phyloP scores from a whole-genome alignment of 371 early-diverging fungal genomes.

The Fennellomyces sp. region DNA sequence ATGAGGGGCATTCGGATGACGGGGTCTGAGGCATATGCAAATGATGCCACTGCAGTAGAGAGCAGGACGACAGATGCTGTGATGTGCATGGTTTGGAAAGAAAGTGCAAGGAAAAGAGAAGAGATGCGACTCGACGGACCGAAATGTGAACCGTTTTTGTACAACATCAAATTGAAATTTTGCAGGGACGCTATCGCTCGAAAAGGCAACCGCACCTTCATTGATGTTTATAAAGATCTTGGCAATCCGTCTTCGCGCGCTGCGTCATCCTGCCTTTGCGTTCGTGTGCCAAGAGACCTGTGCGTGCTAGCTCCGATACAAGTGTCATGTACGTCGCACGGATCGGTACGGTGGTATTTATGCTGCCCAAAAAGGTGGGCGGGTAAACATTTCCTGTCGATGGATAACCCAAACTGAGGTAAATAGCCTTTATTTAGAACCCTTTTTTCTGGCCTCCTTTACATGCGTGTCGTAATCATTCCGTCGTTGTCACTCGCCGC shows the following conservation, averaged over 20 bases:
- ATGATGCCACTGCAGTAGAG: not conserved
- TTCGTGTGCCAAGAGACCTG: too few species aligned
- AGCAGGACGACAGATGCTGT: not conserved
- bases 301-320: not conserved
- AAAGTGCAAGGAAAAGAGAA: too few species aligned
- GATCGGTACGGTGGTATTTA: too few species aligned
- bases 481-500: not conserved
- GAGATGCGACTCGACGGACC: too few species aligned
- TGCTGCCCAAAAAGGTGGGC: not conserved
- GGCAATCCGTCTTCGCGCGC: too few species aligned
- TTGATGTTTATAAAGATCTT: too few species aligned
- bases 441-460: not conserved
- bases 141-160: too few species aligned
- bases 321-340: not conserved
- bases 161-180: too few species aligned
- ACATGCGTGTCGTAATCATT: not conserved
- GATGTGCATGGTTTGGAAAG: not conserved
- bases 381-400: conserved; percentile 1
- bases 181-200: too few species aligned
- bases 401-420: not conserved
- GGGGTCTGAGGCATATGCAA: not conserved
- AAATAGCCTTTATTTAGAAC: conserved; percentile 1
- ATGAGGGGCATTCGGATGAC: not conserved
- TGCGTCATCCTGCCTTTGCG: too few species aligned
- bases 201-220: too few species aligned